Conservation (phyloP, 805 yeast species). For the Metschnikowia koreensis region DNA sequence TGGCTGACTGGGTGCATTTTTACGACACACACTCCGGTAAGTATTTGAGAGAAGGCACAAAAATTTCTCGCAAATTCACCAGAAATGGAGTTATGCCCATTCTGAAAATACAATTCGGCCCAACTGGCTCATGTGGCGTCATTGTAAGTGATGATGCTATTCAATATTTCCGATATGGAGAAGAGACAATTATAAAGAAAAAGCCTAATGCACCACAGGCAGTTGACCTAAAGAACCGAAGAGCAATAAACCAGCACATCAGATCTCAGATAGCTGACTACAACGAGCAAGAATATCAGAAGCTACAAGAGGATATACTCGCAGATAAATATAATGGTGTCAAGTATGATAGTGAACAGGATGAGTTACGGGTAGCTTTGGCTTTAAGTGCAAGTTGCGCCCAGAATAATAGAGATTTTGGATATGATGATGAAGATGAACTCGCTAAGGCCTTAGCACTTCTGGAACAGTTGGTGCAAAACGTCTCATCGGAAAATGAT, state of each 20-base stretch:
- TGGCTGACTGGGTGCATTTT: slow-evolving; percentile 19
- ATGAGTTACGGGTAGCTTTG: slow-evolving; percentile 27
- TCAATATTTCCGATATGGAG: slow-evolving; percentile 19
- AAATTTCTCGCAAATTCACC: slow-evolving; percentile 15
- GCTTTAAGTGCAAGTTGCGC: slow-evolving; percentile 21
- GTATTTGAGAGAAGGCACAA: slow-evolving; percentile 18
- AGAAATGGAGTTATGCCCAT: slow-evolving; percentile 15
- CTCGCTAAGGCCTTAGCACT: slow-evolving; percentile 18
- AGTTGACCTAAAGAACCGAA: slow-evolving; percentile 11
- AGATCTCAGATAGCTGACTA: slow-evolving; percentile 38
- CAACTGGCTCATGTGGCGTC: slow-evolving; percentile 16
- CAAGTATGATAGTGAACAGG: slow-evolving; percentile 26
- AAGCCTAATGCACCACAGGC: slow-evolving; percentile 19
- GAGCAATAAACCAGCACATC: slow-evolving; percentile 22
- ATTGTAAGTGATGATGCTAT: slow-evolving; percentile 19
- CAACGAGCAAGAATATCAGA: slow-evolving; percentile 26
- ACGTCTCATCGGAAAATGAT: not conserved
- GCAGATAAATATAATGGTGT: slow-evolving; percentile 49
- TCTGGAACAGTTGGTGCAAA: slow-evolving; percentile 6
- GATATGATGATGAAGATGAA: slow-evolving; percentile 17
- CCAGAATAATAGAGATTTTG: slow-evolving; percentile 8
- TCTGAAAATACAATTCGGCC: slow-evolving; percentile 16
- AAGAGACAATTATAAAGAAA: slow-evolving; percentile 6
- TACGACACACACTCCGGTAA: slow-evolving; percentile 21
- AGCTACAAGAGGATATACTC: slow-evolving; percentile 24